Evolutionary conservation across 257 asterid genomes (phyloP).

Genomic region (Nicotiana noctiflora): DNA sequence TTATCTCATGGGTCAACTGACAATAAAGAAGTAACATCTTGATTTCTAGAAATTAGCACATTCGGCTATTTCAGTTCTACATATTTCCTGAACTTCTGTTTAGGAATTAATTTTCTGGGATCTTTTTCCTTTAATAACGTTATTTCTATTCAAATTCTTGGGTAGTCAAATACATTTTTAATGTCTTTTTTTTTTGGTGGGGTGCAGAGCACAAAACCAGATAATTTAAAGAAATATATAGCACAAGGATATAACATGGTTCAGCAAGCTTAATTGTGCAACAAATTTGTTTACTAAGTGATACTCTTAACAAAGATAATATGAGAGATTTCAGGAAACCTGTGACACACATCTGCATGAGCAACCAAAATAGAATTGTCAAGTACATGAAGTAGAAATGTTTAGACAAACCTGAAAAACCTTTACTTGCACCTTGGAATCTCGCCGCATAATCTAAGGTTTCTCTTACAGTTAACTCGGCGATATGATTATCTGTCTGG

Average conservation of each 20-base stretch:
- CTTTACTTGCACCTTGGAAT: constrained; percentile 82
- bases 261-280: not conserved
- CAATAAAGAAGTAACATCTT: not conserved
- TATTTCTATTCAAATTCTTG: not conserved
- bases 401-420: constrained; percentile 48
- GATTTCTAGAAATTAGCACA: not conserved
- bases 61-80: not conserved
- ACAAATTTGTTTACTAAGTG: not conserved
- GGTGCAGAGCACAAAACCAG: not conserved
- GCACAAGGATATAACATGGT: not conserved
- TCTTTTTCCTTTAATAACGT: not conserved
- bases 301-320: not conserved
- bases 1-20: not conserved
- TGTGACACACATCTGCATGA: not conserved
- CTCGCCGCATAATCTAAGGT: constrained; percentile 87
- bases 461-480: constrained; percentile 88
- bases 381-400: not conserved
- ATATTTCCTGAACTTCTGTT: not conserved
- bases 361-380: not conserved
- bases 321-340: not conserved
- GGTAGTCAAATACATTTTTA: not conserved
- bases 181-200: not conserved
- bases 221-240: not conserved
- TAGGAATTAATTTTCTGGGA: not conserved
- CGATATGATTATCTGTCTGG: constrained; percentile 86